These are phyloP conservation scores for Fusarium phyllophilum DNA, from an alignment of 2,329 filamentous ascomycete species.

Conservation along the genomic window DNA sequence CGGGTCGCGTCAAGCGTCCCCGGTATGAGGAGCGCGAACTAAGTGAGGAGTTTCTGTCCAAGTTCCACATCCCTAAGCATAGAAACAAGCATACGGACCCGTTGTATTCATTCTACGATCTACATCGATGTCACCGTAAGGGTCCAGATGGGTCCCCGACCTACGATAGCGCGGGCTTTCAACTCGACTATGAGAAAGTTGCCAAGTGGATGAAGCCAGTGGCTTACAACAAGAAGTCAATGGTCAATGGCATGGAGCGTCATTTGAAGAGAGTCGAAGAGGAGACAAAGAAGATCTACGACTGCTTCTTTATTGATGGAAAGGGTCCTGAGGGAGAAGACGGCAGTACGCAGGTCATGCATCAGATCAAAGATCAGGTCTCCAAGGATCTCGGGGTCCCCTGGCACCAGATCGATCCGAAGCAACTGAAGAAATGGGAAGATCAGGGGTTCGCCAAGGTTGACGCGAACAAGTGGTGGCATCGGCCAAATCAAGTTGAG, in stretches of 20 bases:
- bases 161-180: slow-evolving; percentile 27
- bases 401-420: slow-evolving; percentile 24
- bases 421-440: slow-evolving; percentile 12
- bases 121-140: slow-evolving; percentile 30
- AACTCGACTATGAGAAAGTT: slow-evolving; percentile 35
- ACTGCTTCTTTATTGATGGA: slow-evolving; percentile 11
- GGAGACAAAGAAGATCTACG: not conserved
- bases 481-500: slow-evolving; percentile 22
- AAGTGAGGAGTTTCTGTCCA: slow-evolving; percentile 17
- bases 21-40: not conserved
- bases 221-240: slow-evolving; percentile 12
- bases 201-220: slow-evolving; percentile 26
- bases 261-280: not conserved
- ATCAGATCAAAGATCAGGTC: slow-evolving; percentile 28
- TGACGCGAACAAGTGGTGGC: slow-evolving; percentile 21
- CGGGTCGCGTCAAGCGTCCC: slow-evolving; percentile 20
- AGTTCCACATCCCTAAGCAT: slow-evolving; percentile 17
- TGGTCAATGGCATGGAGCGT: slow-evolving; percentile 14
- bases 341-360: not conserved
- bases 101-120: not conserved
- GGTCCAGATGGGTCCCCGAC: slow-evolving; percentile 23
- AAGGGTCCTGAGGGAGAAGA: not conserved
- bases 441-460: slow-evolving; percentile 17
- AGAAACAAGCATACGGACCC: not conserved
- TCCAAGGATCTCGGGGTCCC: slow-evolving; percentile 30